Evolutionary conservation across 768 basidiomycete genomes (phyloP), one percentile per base, ranked within the genome.

Genomic region (Galerina marginata): DNA sequence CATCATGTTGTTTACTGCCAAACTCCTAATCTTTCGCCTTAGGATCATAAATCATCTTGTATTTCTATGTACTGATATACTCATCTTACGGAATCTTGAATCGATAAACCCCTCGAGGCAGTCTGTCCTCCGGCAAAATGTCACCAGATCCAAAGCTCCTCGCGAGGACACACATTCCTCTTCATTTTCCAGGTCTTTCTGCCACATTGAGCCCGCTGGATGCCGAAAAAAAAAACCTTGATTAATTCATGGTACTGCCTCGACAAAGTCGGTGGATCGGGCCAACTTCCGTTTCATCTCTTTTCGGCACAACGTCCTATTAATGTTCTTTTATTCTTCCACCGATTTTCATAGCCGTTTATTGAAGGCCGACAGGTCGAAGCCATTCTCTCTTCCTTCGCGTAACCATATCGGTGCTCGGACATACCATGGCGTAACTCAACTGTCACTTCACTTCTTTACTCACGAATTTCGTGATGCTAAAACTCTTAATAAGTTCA

Each of bases 61-160:
- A 66, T 63, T 57, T 46, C 51, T 65, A 63, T 67, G 57, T 68
- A 65, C 63, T 61, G 61, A 65, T 65, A 66, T 57, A 63, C 61
- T 60, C 63, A 58, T 67, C 43, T 65, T 59, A 66, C 61, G 65
- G 43, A 60, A 65, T 60, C 50, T 43, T 50, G 44, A 56, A 68
- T 68, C 65, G 67, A 67, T 67, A 67, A 60, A 60, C 52, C 53
- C 62, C 65, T 65, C 63, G 66, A 68, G 67, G 67, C 68, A 53
- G 10, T 52, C 44, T 47, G 38, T 58, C 25, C 54, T 50, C 46
- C 57, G 50, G 43, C 23, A 60, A 39, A 38, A 50, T 59, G 56
- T 64, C 61, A 67, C 47, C 59, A 60, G 64, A 63, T 67, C 62
- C 60, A 60, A 56, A 11, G 25, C 51, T 57, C 51, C 51, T 52